Conservation (phyloP, 768 basidiomycete species). For the Lactarius evosmus region DNA sequence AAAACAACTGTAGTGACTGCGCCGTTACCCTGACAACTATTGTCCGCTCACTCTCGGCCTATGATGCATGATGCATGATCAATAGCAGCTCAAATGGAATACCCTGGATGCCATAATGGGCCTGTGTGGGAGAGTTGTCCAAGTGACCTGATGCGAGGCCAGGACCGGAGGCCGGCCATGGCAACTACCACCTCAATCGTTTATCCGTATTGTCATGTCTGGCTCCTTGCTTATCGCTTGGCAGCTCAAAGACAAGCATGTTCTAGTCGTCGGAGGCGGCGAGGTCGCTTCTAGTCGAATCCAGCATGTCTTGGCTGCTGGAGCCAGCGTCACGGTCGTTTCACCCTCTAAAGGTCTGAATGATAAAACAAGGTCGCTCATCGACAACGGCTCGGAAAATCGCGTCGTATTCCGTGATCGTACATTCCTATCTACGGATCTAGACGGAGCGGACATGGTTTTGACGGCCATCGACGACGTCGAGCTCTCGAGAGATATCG, state of each 20-base stretch:
- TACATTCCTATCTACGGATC: slow-evolving; percentile 61
- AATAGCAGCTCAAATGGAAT: no score
- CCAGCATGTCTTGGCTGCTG: slow-evolving; percentile 77
- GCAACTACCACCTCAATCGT: neutral
- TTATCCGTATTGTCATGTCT: neutral
- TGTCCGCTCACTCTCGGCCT: neutral
- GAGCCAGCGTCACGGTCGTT: slow-evolving; percentile 75
- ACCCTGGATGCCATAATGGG: neutral
- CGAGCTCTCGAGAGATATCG: slow-evolving; percentile 65
- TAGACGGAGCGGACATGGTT: slow-evolving; percentile 76
- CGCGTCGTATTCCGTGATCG: slow-evolving; percentile 72
- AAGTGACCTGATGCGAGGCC: no score
- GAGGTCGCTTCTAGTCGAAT: slow-evolving; percentile 87
- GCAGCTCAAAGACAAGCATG: slow-evolving; percentile 80
- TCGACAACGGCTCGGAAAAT: slow-evolving; percentile 43
- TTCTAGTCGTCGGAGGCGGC: slow-evolving; percentile 93
- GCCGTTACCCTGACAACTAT: neutral
- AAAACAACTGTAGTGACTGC: neutral
- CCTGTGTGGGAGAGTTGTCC: neutral
- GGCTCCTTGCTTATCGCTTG: slow-evolving; percentile 89
- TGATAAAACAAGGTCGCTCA: slow-evolving; percentile 51
- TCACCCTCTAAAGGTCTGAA: slow-evolving; percentile 67
- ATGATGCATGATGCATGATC: no score
- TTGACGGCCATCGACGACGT: slow-evolving; percentile 91
- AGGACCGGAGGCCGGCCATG: neutral